These are phyloP conservation scores for Marasmius oreades DNA, from an alignment of 1,284 basidiomycete species.

Conservation along the genomic window DNA sequence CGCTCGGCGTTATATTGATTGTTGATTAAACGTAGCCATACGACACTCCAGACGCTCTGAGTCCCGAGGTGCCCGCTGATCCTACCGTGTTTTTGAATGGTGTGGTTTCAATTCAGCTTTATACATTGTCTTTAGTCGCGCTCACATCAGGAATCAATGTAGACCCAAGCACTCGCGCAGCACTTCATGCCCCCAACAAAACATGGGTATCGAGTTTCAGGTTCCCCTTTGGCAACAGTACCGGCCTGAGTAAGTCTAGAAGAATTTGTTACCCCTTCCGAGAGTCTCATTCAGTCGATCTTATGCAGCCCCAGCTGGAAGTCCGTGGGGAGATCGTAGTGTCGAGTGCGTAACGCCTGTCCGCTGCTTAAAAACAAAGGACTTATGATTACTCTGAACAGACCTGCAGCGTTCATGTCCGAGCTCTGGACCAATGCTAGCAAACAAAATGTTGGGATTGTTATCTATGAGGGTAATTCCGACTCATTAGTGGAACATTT, in stretches of 20 bases:
- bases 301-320: not conserved
- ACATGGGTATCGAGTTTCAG: conserved; percentile 5
- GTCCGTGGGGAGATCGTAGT: conserved; percentile 8
- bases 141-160: no score
- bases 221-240: conserved; percentile 5
- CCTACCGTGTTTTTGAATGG: conserved; percentile 59
- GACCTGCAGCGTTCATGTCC: conserved; percentile 43
- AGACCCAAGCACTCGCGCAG: conserved; percentile 16
- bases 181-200: conserved; percentile 16
- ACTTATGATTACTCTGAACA: conserved; percentile 16
- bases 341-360: conserved; percentile 15
- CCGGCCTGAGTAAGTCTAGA: not conserved
- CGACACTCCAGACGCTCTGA: conserved; percentile 51
- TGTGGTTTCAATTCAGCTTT: no score
- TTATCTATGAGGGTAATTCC: conserved; percentile 47
- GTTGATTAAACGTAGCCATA: conserved; percentile 34
- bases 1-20: not conserved
- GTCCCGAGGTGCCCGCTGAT: conserved; percentile 42
- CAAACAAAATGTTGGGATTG: conserved; percentile 30
- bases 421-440: conserved; percentile 44
- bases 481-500: conserved; percentile 44
- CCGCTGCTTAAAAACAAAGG: conserved; percentile 1
- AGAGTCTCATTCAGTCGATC: not conserved
- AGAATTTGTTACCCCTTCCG: not conserved
- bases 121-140: no score